Evolutionary conservation across 2,329 filamentous ascomycete species (phyloP), one percentile per base, ranked within the genome.

Genomic region (Thelonectria rubi): DNA sequence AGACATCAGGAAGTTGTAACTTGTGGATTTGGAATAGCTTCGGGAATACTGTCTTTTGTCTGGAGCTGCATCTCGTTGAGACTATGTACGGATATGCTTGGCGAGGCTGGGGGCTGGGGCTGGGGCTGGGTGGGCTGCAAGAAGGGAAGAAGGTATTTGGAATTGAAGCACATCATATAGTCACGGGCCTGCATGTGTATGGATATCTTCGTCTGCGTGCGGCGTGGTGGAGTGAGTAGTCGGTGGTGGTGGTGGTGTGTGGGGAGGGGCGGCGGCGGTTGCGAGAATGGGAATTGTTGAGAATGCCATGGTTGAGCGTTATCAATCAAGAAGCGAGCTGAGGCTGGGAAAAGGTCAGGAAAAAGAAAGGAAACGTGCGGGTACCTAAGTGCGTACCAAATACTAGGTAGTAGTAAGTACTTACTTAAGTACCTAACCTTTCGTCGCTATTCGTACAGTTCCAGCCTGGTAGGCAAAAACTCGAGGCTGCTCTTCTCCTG

Each of bases 211-310:
- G 6, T 30, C 26, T 30, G 26, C 26, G 48, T 32, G 32, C 30
- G 32, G 48, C 21, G 45, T n/a, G 34, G 14, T 21, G 21, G 10
- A 40, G 30, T 14, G 8, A 17, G 15, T 9, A n/a, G 39, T 47
- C 15, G 34, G 39, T 49, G 46, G 47, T 21, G 8, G 20, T 43
- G 30, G 30, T n/a, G 52, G 15, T 4, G 4, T 4, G 32, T 47
- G 32, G 42, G n/a, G 51, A 45, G 15, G 20, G 43, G 21, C 15
- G 18, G 39, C 20, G 32, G 20, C 9, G 18, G 14, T 17, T 32
- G 26, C 32, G 30, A 30, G 40, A 24, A 58, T 58, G 55, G 55
- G 47, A 58, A 46, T 58, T 58, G 55, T 58, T 58, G 55, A 58
- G 48, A 58, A 52, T 58, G 55, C 55, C 55, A 58, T 58, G 37